Evolutionary conservation across 495 filamentous ascomycete genomes (phyloP), one percentile per base, ranked within the genome.

Genomic region (Penicillium simplicissimum): DNA sequence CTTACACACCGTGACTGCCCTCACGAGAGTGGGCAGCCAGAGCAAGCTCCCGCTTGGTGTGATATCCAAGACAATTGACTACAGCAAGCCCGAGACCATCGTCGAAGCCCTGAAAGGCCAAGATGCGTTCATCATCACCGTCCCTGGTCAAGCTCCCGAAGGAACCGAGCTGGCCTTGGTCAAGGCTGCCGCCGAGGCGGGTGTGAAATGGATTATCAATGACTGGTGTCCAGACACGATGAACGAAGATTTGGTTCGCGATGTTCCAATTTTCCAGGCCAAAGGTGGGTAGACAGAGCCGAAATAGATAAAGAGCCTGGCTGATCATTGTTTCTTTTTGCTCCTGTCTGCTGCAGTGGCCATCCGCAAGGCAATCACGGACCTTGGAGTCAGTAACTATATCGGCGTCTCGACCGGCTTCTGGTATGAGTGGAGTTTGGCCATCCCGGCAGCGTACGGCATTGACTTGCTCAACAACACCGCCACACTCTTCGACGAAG

Each of bases 181-280:
- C 61, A 63, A 78, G 3, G 88, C 88, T 0, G 89, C 89, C 1
- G 84, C 77, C 5, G 74, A 81, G 42, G 88, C 89, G 1, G 81
- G 81, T 5, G 84, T 91, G 0, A 71, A 68, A 0, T 89, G 84
- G 73, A 68, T 91, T 53, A 65, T 90, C 35, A 89, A 88, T 69
- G 78, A 77, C 48, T 89, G 71, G 61, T 80, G 81, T 23, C 49
- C 55, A 21, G 81, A 85, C 57, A 56, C 59, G 4, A 45, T 48
- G 42, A 72, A 85, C 58, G 62, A 76, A 14, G 25, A 56, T 6
- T 38, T 81, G 6, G 23, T 61, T 45, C 61, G 76, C 21, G 80
- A 85, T 52, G 67, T 66, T 13, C n/a, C 72, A 0, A 23, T 67
- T 28, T 66, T 60, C 47, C 49, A 60, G 21, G 40, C 61, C 13